A percentile compares a stretch with the other conserved stretches of the same genome.
These are phyloP conservation scores for Pyrenochaeta sp. DNA, from an alignment of 2,329 filamentous ascomycete species.

Conservation along the genomic window DNA sequence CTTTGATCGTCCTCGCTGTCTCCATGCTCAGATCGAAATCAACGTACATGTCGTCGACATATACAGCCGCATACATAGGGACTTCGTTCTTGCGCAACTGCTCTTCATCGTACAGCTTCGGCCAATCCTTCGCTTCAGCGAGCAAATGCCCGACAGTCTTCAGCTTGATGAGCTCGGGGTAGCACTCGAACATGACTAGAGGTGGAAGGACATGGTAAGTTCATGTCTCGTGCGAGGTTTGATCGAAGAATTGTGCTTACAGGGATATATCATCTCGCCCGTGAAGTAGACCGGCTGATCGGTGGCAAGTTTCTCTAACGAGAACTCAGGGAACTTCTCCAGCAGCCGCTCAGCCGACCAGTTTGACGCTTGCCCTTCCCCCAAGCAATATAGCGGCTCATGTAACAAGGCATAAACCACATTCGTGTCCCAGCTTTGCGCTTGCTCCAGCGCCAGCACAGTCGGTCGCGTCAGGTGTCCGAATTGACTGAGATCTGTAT, in stretches of 20 bases:
- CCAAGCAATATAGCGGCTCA: conserved; percentile 85
- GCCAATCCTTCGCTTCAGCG: conserved; percentile 75
- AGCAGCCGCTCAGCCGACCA: conserved; percentile 79
- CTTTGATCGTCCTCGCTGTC: conserved; percentile 77
- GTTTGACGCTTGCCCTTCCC: conserved; percentile 66
- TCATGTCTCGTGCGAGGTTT: not conserved
- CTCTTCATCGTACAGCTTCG: conserved; percentile 75
- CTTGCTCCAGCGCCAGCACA: conserved; percentile 72
- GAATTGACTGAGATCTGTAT: conserved; percentile 77
- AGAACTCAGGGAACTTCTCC: conserved; percentile 57
- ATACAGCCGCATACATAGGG: conserved; percentile 85
- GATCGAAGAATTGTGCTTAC: not conserved
- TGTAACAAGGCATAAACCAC: conserved; percentile 88
- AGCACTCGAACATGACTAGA: conserved; percentile 77
- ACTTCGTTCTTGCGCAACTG: conserved; percentile 80
- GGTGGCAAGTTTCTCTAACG: conserved; percentile 44
- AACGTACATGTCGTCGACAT: conserved; percentile 92
- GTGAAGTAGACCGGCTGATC: conserved; percentile 76
- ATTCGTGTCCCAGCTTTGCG: conserved; percentile 74
- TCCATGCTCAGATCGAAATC: conserved; percentile 76
- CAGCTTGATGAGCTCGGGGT: conserved; percentile 76
- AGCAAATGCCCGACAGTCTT: conserved; percentile 74
- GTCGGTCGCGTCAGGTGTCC: conserved; percentile 78
- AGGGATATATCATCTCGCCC: conserved; percentile 90
- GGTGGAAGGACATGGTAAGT: not conserved